Evolutionary conservation across 345 rosid genomes (phyloP), one percentile per base, ranked within the genome.

Genomic region (Linum lewisii): DNA sequence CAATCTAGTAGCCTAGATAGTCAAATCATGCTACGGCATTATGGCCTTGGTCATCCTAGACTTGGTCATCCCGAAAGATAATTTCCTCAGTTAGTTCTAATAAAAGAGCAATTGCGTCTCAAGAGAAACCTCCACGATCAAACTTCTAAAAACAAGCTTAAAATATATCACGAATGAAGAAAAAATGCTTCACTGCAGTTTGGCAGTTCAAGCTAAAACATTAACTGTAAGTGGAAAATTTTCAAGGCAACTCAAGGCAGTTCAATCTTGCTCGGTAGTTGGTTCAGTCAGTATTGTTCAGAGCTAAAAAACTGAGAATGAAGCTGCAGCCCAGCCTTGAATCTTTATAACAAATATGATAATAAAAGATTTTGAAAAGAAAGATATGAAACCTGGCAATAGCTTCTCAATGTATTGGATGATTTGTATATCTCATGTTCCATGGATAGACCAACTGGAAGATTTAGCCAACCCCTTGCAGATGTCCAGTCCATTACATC

Each of bases 341-440:
- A 42, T 3, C 47, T 42, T 14, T 42, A 21, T 7, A 54, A 0
- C 16, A 23, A 20, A 8, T 7, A 54, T 15, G 22, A 22, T 23
- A 2, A 7, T 21, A 54, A 22, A 7, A 16, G 9, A 23, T 21
- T 54, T 4, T 4, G 4, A 54, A 22, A 21, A 4, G 26, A 15
- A 54, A 54, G 29, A 54, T 21, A 20, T 57, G 20, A 8, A 14
- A 57, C 60, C 60, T 57, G 19, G 42, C 77, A 72, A 72, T 85
- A 93, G 68, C 80, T 85, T 80, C 82, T 77, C 72, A 93, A 62
- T 26, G 96, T 84, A 73, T 75, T 93, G 62, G 88, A 73, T 22
- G 97, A 94, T 67, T 93, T 93, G 78, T 89, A 93, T 56, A 93
- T 82, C 78, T 93, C 99, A 55, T 87, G 84, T 69, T 93, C 99